phyloP scores from a whole-genome alignment of 2,329 filamentous ascomycete genomes.

The Fusarium gaditjirri region DNA sequence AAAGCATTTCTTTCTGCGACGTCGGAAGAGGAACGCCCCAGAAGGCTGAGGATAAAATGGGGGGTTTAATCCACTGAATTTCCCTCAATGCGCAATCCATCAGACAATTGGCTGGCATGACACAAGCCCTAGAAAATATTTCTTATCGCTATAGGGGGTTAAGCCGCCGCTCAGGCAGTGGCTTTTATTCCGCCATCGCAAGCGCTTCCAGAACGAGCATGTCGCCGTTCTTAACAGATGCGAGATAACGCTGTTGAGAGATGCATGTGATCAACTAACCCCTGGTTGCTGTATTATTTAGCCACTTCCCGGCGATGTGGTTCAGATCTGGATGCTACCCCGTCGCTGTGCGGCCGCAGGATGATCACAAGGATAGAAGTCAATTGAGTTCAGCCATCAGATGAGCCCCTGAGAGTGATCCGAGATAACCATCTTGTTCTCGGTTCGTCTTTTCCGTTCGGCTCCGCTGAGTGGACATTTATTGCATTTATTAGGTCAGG shows the following conservation, averaged over 20 bases:
- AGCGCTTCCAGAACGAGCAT: neutral
- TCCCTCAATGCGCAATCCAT: neutral
- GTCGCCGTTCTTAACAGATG: neutral
- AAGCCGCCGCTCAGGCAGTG: neutral
- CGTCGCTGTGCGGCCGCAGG: neutral
- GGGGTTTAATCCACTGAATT: neutral
- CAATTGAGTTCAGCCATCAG: neutral
- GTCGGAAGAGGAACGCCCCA: neutral
- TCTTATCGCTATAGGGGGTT: neutral
- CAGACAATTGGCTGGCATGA: neutral
- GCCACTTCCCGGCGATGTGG: conserved; percentile 8
- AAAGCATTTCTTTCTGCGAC: neutral
- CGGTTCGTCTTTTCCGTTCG: neutral
- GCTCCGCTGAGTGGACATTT: neutral
- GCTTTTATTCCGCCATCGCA: neutral
- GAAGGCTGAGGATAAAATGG: neutral
- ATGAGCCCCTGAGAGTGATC: neutral
- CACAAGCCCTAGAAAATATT: neutral
- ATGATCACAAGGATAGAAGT: neutral
- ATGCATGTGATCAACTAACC: neutral
- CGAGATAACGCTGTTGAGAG: neutral
- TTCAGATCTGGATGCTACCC: conserved; percentile 18
- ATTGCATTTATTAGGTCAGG: neutral
- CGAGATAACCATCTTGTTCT: neutral
- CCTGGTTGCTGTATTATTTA: neutral